These are phyloP conservation scores for Aspergillus sp. DNA, from an alignment of 2,329 filamentous ascomycete genomes.

Conservation along the genomic window DNA sequence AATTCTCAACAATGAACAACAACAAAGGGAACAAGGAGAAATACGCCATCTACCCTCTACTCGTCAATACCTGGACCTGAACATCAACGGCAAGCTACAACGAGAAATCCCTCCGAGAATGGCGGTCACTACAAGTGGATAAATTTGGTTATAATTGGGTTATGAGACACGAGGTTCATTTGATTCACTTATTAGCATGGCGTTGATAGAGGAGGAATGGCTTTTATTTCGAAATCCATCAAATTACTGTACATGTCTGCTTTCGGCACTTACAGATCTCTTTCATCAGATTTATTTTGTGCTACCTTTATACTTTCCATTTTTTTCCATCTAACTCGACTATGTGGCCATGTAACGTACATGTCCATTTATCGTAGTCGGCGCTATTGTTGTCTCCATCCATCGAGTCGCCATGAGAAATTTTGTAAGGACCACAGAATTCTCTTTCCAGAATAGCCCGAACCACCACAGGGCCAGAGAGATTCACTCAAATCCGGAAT, in stretches of 20 bases:
- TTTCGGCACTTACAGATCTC: background rate
- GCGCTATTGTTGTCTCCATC: no score
- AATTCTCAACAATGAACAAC: constrained; percentile 19
- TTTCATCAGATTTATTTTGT: background rate
- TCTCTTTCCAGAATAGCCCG: no score
- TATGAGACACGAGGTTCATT: background rate
- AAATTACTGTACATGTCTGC: background rate
- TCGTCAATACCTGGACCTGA: constrained; percentile 17
- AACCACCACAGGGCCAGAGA: no score
- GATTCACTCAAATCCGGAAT: no score
- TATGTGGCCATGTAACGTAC: no score
- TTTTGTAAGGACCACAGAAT: no score
- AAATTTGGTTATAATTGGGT: background rate
- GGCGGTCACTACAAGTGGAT: background rate
- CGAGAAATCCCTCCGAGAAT: constrained; percentile 4
- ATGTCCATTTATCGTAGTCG: no score
- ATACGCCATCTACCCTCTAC: constrained; percentile 8
- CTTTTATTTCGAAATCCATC: background rate
- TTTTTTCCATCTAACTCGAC: no score
- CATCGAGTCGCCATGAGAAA: no score
- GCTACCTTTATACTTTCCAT: background rate
- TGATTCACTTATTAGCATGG: background rate
- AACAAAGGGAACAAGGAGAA: constrained; percentile 10
- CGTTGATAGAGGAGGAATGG: background rate
- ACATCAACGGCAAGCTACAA: constrained; percentile 10